These are phyloP conservation scores for Syzygium grande DNA, from an alignment of 345 rosid genomes.

Conservation along the genomic window DNA sequence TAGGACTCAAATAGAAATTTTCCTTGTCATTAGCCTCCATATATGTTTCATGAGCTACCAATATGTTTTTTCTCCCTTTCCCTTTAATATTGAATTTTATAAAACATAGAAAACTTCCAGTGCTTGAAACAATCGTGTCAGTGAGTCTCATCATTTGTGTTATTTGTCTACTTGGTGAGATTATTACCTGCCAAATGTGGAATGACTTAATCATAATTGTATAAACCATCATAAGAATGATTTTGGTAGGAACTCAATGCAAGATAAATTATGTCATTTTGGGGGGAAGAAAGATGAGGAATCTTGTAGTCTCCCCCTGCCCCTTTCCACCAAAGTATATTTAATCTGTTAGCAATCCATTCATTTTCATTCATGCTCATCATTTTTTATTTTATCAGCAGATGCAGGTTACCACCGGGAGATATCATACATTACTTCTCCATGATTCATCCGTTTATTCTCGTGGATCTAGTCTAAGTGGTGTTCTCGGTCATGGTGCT, in stretches of 20 bases:
- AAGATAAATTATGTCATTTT: not conserved
- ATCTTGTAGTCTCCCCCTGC: not conserved
- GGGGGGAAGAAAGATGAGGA: not conserved
- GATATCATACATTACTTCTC: constrained; percentile 81
- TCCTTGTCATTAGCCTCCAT: not conserved
- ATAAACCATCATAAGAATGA: not conserved
- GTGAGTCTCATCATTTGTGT: not conserved
- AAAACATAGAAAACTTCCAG: not conserved
- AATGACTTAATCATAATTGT: not conserved
- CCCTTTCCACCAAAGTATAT: not conserved
- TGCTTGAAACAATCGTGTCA: not conserved
- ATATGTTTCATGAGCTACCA: not conserved
- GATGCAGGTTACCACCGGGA: constrained; percentile 96
- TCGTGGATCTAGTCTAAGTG: constrained; percentile 83
- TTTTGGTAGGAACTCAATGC: not conserved
- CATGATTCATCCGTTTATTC: constrained; percentile 81
- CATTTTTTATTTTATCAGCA: constrained; percentile 21
- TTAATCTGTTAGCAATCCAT: not conserved
- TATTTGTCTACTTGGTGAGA: not conserved
- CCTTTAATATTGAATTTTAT: not conserved
- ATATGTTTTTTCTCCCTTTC: not conserved
- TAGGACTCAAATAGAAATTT: not conserved
- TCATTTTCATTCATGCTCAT: constrained; percentile 1
- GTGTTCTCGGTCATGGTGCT: constrained; percentile 93
- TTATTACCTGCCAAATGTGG: not conserved